A percentile compares a stretch with the other conserved stretches of the same genome.
These are phyloP conservation scores for Lathyrus aphaca DNA, from an alignment of 306 rosid species.

Conservation along the genomic window DNA sequence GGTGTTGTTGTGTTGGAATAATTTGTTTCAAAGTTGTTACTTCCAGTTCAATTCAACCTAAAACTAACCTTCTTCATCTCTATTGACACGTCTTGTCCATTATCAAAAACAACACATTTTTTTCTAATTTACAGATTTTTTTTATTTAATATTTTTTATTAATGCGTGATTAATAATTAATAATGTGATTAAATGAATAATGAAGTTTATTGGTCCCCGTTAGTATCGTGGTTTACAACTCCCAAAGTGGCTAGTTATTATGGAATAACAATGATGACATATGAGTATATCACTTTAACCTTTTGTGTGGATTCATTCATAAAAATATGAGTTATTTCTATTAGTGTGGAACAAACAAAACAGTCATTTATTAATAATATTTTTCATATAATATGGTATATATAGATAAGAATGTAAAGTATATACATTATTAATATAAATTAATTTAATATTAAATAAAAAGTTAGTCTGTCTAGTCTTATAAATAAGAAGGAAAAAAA, in stretches of 20 bases:
- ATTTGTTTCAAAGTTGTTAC: not conserved
- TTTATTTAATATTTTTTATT: too few species aligned
- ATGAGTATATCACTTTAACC: conserved; percentile 1
- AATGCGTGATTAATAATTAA: not conserved
- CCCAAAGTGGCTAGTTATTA: not conserved
- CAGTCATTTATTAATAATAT: too few species aligned
- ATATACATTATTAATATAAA: too few species aligned
- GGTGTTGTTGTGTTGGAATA: not conserved
- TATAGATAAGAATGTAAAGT: too few species aligned
- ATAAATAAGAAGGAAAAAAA: too few species aligned
- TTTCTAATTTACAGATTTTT: not conserved
- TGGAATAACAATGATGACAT: conserved; percentile 6
- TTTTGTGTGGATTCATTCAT: not conserved
- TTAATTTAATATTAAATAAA: too few species aligned
- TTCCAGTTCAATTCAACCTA: not conserved
- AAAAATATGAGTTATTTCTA: not conserved
- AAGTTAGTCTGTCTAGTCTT: too few species aligned
- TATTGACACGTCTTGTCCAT: not conserved
- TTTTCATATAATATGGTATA: too few species aligned
- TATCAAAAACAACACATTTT: not conserved
- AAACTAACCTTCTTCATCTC: not conserved
- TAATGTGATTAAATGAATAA: not conserved
- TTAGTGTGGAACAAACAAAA: too few species aligned
- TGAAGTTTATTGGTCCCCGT: not conserved
- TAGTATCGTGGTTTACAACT: conserved; percentile 3